phyloP scores from a whole-genome alignment of 179 eudicot species.

The Drosera spatulata region DNA sequence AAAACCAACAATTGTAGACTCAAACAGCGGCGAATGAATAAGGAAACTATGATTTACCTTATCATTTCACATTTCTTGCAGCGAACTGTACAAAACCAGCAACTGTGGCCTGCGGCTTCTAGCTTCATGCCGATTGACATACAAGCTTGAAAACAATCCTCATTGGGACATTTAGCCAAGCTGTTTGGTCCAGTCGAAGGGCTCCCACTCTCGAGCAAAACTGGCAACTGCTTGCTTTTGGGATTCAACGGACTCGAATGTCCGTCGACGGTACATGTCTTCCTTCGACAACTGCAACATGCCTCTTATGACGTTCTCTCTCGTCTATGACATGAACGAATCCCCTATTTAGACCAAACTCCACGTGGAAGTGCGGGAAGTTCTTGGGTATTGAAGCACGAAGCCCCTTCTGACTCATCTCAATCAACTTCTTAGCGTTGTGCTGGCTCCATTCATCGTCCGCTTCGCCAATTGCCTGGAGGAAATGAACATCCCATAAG shows the following conservation, averaged over 20 bases:
- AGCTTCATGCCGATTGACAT: too few relatives aligned
- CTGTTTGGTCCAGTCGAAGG: conserved; percentile 95
- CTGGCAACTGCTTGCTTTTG: conserved; percentile 60
- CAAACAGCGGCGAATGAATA: too few relatives aligned
- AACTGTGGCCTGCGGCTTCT: too few relatives aligned
- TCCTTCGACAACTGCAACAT: conserved; percentile 66
- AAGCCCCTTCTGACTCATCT: conserved; percentile 78
- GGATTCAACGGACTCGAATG: conserved; percentile 49
- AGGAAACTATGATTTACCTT: too few relatives aligned
- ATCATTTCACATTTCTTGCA: too few relatives aligned
- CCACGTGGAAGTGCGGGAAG: conserved; percentile 91
- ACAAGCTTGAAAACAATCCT: background rate
- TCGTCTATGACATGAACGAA: conserved; percentile 97
- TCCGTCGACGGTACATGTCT: conserved; percentile 72
- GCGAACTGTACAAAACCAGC: too few relatives aligned
- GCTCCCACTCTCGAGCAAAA: conserved; percentile 66
- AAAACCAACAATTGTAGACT: too few relatives aligned
- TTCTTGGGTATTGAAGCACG: conserved; percentile 80
- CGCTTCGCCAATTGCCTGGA: conserved; percentile 95
- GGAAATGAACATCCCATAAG: background rate
- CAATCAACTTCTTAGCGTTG: conserved; percentile 81
- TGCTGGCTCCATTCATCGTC: conserved; percentile 99
- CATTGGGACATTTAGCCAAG: conserved; percentile 25
- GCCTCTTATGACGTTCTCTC: conserved; percentile 62
- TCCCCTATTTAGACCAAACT: conserved; percentile 76